Percentiles rank a stretch among this genome's conserved stretches.
These are phyloP conservation scores for Dillenia turbinata DNA, from an alignment of 164 flowering plant genomes.

Conservation along the genomic window DNA sequence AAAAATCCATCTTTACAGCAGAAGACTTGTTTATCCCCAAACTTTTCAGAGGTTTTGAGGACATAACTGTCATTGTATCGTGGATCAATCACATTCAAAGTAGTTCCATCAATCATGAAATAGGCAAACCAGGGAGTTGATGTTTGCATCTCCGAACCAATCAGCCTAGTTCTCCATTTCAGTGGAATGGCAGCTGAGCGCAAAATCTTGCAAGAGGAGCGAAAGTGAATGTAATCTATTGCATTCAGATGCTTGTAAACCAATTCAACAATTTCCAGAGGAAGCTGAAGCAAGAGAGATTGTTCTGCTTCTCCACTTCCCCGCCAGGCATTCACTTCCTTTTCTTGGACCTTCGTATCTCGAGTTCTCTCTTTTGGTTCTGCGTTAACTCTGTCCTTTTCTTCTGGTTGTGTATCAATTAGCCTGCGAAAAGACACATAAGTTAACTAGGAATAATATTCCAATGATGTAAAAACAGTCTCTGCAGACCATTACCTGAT, in stretches of 20 bases:
- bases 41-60: neutral
- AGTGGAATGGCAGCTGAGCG: neutral
- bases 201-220: neutral
- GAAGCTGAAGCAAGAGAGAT: neutral
- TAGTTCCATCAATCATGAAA: neutral
- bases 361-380: too few species aligned
- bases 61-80: neutral
- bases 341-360: too few species aligned
- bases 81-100: neutral
- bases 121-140: neutral
- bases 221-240: neutral
- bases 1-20: neutral
- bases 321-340: too few species aligned
- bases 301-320: neutral
- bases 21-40: neutral
- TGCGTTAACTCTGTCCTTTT: too few species aligned
- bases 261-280: neutral
- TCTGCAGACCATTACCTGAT: too few species aligned
- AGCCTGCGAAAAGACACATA: too few species aligned
- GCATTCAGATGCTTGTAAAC: neutral
- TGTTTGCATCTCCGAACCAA: neutral
- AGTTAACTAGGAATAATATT: too few species aligned
- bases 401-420: too few species aligned
- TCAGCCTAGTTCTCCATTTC: neutral
- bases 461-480: too few species aligned